Evolutionary conservation across 441 rosid species (phyloP).

Genomic region (Gossypium davidsonii): DNA sequence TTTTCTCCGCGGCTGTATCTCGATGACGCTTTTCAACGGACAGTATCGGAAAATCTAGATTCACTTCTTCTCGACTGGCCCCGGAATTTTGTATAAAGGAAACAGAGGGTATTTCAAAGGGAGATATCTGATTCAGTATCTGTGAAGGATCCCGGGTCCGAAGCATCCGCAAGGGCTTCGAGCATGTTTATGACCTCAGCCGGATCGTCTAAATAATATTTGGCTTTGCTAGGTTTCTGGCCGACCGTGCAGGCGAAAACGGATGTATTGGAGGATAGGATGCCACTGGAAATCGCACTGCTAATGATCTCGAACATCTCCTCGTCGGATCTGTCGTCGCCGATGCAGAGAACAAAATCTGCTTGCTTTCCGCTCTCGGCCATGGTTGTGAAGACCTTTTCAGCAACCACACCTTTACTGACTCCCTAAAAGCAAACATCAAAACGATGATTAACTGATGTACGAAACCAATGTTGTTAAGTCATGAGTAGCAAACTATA

Average conservation of each 20-base stretch:
- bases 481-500: neutral
- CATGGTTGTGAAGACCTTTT: conserved; percentile 51
- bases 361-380: conserved; percentile 34
- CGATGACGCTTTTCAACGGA: too few relatives aligned
- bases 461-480: neutral
- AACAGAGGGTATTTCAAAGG: conserved; percentile 17
- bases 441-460: neutral
- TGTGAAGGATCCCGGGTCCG: conserved; percentile 29
- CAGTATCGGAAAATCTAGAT: too few relatives aligned
- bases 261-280: conserved; percentile 37
- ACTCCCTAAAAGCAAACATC: conserved; percentile 39
- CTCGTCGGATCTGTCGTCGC: conserved; percentile 73
- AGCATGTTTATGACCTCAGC: conserved; percentile 53
- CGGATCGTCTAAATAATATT: conserved; percentile 79
- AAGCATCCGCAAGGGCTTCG: conserved; percentile 53
- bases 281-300: conserved; percentile 29
- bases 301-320: conserved; percentile 71
- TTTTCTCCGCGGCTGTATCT: too few relatives aligned
- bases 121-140: conserved; percentile 19
- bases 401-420: conserved; percentile 57
- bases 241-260: conserved; percentile 81
- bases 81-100: neutral
- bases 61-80: conserved; percentile 2
- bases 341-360: conserved; percentile 66
- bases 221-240: conserved; percentile 96